phyloP scores from a whole-genome alignment of 1,139 yeast species.

The Taphrina confusa region DNA sequence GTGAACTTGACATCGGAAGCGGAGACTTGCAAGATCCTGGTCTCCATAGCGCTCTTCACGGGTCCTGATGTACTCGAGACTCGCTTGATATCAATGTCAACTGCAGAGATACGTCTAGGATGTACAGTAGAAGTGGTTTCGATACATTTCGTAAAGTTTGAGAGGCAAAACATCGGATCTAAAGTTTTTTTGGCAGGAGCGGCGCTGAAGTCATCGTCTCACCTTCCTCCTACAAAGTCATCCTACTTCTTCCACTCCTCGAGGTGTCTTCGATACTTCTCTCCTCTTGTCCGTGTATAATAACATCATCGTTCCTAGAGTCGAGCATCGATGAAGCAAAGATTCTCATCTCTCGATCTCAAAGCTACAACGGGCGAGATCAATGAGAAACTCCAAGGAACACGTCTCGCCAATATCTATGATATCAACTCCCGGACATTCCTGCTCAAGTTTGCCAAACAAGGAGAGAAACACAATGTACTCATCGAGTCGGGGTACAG shows the following conservation, averaged over 20 bases:
- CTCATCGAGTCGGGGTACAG: conserved; percentile 87
- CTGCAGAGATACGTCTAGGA: too few species aligned
- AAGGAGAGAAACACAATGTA: conserved; percentile 74
- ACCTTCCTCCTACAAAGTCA: not conserved
- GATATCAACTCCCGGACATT: conserved; percentile 75
- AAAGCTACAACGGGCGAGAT: conserved; percentile 71
- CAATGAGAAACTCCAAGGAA: conserved; percentile 45
- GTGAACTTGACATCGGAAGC: not conserved
- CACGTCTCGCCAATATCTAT: conserved; percentile 77
- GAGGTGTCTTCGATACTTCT: too few species aligned
- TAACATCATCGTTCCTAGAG: too few species aligned
- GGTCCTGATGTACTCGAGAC: too few species aligned
- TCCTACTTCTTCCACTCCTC: not conserved
- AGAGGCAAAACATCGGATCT: conserved; percentile 6
- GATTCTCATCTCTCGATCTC: conserved; percentile 81
- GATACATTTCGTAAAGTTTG: too few species aligned
- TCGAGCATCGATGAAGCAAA: conserved; percentile 59
- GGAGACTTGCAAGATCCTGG: conserved; percentile 2
- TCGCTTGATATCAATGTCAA: too few species aligned
- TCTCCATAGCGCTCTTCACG: conserved; percentile 2
- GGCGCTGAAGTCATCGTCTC: conserved; percentile 23
- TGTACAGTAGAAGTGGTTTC: too few species aligned
- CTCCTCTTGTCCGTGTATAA: too few species aligned
- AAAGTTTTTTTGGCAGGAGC: conserved; percentile 2
- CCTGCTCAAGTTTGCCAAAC: conserved; percentile 74